These are phyloP conservation scores for Mytilinidion resinicola DNA, from an alignment of 495 filamentous ascomycete species.

Conservation along the genomic window DNA sequence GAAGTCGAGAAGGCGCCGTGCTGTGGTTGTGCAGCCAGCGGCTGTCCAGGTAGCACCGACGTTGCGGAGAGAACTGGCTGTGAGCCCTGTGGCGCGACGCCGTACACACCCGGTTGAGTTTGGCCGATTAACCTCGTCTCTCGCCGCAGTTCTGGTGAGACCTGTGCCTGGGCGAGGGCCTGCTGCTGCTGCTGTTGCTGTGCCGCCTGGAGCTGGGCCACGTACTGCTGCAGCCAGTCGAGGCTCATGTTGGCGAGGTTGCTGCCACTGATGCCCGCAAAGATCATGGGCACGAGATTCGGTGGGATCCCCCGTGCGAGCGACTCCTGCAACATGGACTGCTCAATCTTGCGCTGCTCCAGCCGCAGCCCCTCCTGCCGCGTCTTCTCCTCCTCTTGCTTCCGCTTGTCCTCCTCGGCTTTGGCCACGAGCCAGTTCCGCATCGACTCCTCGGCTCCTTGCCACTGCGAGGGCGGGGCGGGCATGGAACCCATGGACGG, in stretches of 20 bases:
- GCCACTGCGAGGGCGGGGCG: conserved; percentile 64
- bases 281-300: conserved; percentile 80
- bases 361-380: conserved; percentile 81
- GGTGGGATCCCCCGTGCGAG: conserved; percentile 76
- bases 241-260: conserved; percentile 53
- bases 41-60: conserved; percentile 26
- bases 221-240: conserved; percentile 71
- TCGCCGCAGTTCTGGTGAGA: conserved; percentile 39
- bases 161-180: conserved; percentile 9
- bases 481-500: conserved; percentile 49
- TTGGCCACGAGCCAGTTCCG: conserved; percentile 75
- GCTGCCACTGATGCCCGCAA: conserved; percentile 70
- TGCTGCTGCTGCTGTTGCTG: conserved; percentile 49
- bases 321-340: conserved; percentile 76
- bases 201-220: conserved; percentile 44
- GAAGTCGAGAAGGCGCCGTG: conserved; percentile 14
- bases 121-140: conserved; percentile 41
- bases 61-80: conserved; percentile 18
- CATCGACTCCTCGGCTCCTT: conserved; percentile 72
- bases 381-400: conserved; percentile 85
- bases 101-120: conserved; percentile 24
- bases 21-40: conserved; percentile 16
- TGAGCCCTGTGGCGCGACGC: conserved; percentile 22
- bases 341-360: conserved; percentile 78
- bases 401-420: conserved; percentile 76